Evolutionary conservation across 345 rosid genomes (phyloP), one percentile per base, ranked within the genome.

Genomic region (Toxicodendron radicans): DNA sequence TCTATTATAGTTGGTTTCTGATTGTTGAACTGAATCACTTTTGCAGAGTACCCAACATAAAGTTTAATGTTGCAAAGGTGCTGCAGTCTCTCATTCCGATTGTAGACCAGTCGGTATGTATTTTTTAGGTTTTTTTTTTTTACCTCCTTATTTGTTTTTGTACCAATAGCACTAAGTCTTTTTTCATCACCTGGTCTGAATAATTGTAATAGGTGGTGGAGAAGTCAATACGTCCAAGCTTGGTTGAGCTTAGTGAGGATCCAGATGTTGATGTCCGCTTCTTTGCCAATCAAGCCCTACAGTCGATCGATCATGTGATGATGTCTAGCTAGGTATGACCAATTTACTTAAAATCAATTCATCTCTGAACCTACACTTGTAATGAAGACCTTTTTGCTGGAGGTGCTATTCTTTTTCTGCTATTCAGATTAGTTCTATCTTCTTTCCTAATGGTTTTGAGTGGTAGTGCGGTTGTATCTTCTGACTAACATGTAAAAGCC

Each of bases 61-160:
- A 91, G 80, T 92, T 92, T 71, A 95, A 95, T n/a, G 98, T 90
- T 24, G 99, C 99, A 0, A 95, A 95, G 83, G 93, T 92, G 82
- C 85, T 92, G 74, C 97, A 90, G 68, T 92, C 97, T n/a, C 90
- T 95, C 54, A 76, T 93, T 73, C 93, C 99, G 7, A 89, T 92
- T 8, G 95, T 90, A 4, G 95, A 90, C 72, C 94, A 90, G 38
- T 81, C 94, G 59, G 98, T 94, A 74, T 83, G 98, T 89, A 53
- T 20, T 49, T 38, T 49, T 35, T 64, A 21, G 49, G 58, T 63
- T 3, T 43, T 63, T 68, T 61, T 30, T 16, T 3, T 23, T 8
- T 52, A 14, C 1, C 14, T 46, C 9, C 49, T 23, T 41, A 30
- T 10, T 66, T n/a, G 4, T 54, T 54, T 10, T 20, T 10, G 17